Base-by-base conservation (phyloP, 2,329 filamentous ascomycete genomes). In the Arthrobotrys sphaeroides region DNA sequence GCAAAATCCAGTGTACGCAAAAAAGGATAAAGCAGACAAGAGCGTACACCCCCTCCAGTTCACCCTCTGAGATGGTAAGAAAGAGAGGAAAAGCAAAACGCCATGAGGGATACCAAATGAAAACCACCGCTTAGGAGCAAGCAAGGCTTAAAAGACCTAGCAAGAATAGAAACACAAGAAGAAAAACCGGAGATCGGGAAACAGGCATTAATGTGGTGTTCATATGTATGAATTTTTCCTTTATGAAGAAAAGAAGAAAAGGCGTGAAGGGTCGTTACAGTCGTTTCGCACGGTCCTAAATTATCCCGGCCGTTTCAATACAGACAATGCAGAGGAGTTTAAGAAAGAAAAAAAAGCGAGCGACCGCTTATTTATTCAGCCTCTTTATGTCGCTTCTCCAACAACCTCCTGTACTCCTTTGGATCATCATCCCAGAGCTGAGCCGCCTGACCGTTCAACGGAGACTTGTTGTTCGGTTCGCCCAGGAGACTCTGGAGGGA, bases 381-480 rank as follows among this genome's bases (percentile, higher is more conserved):
- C 76, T 88, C 87, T 77, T 87, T 85, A 81, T 90, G 88, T 73
- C 89, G 84, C 4, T 87, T 87, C 61, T 89, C 83, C n/a, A 90
- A 88, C 77, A 88, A 85, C 68, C 88, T 88, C 87, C 97, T 93
- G 87, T 95, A 98, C 82, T 96, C 92, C 49, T 88, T 89, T 38
- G 89, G 86, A 82, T 98, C 89, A 79, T 90, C 93, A 82, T 97
- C 94, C 94, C 95, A 99, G 43, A 99, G 87, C 82, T 97, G 92
- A 13, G 96, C 95, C 28, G 95, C 95, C 83, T 99, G 94, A 73
- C 93, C 96, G 80, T 99, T 99, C 78, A 99, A 86, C 1, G 95
- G 95, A 78, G 93, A 97, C 73, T 95, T 89, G 83, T 99, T 99
- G 85, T 99, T 99, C 36, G 95, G 95, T 84, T 99, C 95, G 24